A percentile compares a stretch with the other conserved stretches of the same genome.
Conservation (phyloP, 495 filamentous ascomycete species). For the Pseudevernia furfuracea region DNA sequence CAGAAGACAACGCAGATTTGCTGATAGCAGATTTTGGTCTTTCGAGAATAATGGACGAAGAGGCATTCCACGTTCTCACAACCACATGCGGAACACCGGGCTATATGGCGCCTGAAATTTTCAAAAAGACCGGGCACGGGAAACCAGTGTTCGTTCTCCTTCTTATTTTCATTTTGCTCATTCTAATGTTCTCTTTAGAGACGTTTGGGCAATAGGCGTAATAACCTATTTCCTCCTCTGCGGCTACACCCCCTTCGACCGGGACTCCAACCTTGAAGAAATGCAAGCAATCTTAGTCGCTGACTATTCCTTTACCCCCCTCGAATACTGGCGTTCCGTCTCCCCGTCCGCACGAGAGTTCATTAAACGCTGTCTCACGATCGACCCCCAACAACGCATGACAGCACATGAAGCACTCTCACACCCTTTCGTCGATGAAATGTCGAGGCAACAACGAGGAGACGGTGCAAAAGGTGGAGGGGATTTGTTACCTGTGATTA, state of each 20-base stretch:
- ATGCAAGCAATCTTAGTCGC: constrained; percentile 98
- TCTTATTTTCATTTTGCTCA: not conserved
- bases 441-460: constrained; percentile 23
- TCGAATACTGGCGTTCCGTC: constrained; percentile 94
- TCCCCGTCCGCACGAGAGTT: constrained; percentile 82
- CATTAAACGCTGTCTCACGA: constrained; percentile 79
- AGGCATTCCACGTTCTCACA: constrained; percentile 95
- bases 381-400: constrained; percentile 78
- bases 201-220: constrained; percentile 74
- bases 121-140: constrained; percentile 70
- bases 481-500: constrained; percentile 84
- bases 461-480: constrained; percentile 38
- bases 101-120: constrained; percentile 87
- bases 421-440: constrained; percentile 72
- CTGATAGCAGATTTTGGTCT: constrained; percentile 96
- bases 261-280: constrained; percentile 94
- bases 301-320: constrained; percentile 91
- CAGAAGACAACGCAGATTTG: constrained; percentile 56
- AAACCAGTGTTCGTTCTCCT: constrained; percentile 55
- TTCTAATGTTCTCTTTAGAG: constrained; percentile 36
- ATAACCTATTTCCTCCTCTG: constrained; percentile 96
- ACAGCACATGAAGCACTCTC: constrained; percentile 90
- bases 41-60: constrained; percentile 95
- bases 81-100: constrained; percentile 97
- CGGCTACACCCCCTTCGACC: constrained; percentile 97